Evolutionary conservation across 192 early-diverging fungal genomes (phyloP), one percentile per base, ranked within the genome.

Genomic region (Coemansia guatemalensis): DNA sequence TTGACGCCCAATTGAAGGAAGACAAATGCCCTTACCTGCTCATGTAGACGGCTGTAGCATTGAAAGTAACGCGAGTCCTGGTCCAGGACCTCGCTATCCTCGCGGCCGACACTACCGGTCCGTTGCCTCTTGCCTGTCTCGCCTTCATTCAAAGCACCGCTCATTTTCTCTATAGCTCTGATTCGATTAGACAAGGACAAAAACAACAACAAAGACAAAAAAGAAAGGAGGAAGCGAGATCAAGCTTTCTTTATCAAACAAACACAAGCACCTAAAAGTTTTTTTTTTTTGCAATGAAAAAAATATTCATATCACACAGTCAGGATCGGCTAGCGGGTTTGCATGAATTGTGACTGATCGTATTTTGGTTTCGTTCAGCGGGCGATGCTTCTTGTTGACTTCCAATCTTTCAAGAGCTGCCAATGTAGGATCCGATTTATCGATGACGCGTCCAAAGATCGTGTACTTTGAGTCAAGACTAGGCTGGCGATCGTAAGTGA

Each of bases 391-490:
- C 35, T 87, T 88, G 53, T 91, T 90, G 12, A 95, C 91, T 50
- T 93, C 89, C 6, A 96, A 69, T 41, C 88, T 90, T 67, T 99
- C 97, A 47, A 99, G 67, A 0, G 88, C 87, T 56, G 92, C 92
- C 65, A 97, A 74, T 14, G 93, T 87, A 5, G 84, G 86, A 39
- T 97, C 94, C 5, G 68, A 67, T 6, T 93, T 93, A 68, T 94
- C 93, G 73, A 97, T 92, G 1, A 97, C 90, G 47, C 90, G 88
- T 39, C 48, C 69, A 63, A 81, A 75, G 5, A 81, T 41, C 0
- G 94, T 95, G 64, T 98, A 91, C 59, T 95, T 98, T 53, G 86
- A 84, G 58, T 98, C 95, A 18, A 98, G 74, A 69, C 92, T 92
- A 20, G 92, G 85, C 61, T 94, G 92, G 51, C 92, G 90, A 26